Conservation (phyloP, 305 asterid genomes). For the Solanum aculeatissimum region DNA sequence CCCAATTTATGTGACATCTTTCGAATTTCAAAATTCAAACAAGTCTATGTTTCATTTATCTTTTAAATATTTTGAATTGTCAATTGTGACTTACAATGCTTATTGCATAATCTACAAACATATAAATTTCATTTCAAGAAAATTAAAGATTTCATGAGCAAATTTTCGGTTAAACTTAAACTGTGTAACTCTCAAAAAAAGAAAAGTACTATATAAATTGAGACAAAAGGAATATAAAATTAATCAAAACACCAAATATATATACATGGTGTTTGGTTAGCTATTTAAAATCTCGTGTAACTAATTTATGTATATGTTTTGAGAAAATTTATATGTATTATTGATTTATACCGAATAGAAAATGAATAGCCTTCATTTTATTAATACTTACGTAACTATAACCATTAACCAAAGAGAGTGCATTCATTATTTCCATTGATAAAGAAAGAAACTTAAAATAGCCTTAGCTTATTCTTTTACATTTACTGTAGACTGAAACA, state of each 20-base stretch:
- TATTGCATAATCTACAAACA: too few relatives aligned
- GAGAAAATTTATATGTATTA: background rate
- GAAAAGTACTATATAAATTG: too few relatives aligned
- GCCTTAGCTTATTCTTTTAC: background rate
- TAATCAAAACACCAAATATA: background rate
- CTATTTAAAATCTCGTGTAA: background rate
- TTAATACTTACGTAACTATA: background rate
- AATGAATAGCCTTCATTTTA: background rate
- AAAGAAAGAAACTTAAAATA: background rate
- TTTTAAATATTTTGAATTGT: too few relatives aligned
- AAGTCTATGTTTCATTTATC: too few relatives aligned
- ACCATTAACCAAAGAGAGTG: background rate
- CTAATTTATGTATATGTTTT: background rate
- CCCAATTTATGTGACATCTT: too few relatives aligned
- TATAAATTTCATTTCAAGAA: too few relatives aligned
- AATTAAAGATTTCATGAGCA: too few relatives aligned
- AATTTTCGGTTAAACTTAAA: too few relatives aligned
- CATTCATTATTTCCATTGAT: background rate
- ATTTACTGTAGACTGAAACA: background rate
- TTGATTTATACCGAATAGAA: too few relatives aligned
- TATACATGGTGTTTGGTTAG: background rate
- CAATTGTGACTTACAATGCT: too few relatives aligned
- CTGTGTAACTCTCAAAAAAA: too few relatives aligned
- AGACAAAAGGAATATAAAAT: background rate
- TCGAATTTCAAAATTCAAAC: too few relatives aligned